Percentiles rank a stretch among this genome's conserved stretches.
These are phyloP conservation scores for Phytophthora aleatoria DNA, from an alignment of 352 stramenopile genomes.

Conservation along the genomic window DNA sequence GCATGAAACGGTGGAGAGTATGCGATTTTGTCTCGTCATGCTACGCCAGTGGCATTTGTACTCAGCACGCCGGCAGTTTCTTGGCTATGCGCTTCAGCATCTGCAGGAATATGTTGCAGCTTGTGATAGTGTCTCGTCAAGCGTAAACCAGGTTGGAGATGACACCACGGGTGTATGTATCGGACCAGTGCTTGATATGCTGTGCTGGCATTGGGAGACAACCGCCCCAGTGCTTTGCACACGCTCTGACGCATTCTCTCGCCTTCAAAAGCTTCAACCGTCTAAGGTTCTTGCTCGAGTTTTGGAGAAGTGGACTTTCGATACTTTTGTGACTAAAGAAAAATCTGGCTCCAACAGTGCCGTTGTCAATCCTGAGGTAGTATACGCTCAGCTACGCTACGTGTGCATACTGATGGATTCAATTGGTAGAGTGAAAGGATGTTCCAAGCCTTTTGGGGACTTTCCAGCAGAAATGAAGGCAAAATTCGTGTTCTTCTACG, in stretches of 20 bases:
- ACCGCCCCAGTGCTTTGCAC: constrained; percentile 53
- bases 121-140: constrained; percentile 22
- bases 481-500: constrained; percentile 27
- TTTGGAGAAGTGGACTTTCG: constrained; percentile 10
- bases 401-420: constrained; percentile 45
- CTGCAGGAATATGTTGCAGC: constrained; percentile 32
- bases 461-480: constrained; percentile 21
- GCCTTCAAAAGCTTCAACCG: constrained; percentile 30
- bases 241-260: constrained; percentile 38
- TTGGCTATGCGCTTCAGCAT: constrained; percentile 29
- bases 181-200: constrained; percentile 25
- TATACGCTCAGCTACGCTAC: constrained; percentile 43
- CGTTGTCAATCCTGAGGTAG: constrained; percentile 17
- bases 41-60: constrained; percentile 34
- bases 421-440: constrained; percentile 22
- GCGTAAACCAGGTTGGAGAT: neutral
- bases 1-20: constrained; percentile 18
- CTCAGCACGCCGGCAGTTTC: constrained; percentile 32
- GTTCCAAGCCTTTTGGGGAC: constrained; percentile 18
- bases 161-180: neutral
- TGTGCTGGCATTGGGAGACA: constrained; percentile 74
- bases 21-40: constrained; percentile 15
- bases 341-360: neutral
- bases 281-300: constrained; percentile 10
- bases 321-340: neutral